A percentile compares a stretch with the other conserved stretches of the same genome.
These are phyloP conservation scores for Kwoniella heveanensis DNA, from an alignment of 768 basidiomycete species.

Conservation along the genomic window DNA sequence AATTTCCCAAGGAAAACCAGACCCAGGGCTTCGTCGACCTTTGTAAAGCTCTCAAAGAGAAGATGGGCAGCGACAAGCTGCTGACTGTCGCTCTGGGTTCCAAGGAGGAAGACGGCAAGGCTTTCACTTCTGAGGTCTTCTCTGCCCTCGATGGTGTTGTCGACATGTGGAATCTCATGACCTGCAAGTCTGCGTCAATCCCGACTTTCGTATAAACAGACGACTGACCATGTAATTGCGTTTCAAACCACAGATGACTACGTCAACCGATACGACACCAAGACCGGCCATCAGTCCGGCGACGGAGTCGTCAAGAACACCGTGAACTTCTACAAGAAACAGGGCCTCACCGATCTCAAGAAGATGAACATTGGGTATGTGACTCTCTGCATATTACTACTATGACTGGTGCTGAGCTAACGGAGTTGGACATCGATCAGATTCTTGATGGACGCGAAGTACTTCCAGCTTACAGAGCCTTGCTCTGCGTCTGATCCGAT, in stretches of 20 bases:
- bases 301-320: constrained; percentile 28
- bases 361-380: constrained; percentile 38
- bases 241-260: constrained; percentile 3
- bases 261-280: constrained; percentile 30
- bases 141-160: constrained; percentile 27
- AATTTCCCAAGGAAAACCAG: constrained; percentile 14
- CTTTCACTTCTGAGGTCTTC: constrained; percentile 22
- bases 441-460: constrained; percentile 36
- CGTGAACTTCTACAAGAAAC: constrained; percentile 20
- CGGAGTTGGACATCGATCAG: neutral
- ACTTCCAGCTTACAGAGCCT: constrained; percentile 19
- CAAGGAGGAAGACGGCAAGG: constrained; percentile 25
- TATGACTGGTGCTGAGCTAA: constrained; percentile 13
- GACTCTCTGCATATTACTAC: constrained; percentile 9
- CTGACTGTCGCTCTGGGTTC: constrained; percentile 31
- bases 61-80: neutral
- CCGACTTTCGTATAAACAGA: neutral
- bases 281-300: constrained; percentile 31
- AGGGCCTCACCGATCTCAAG: constrained; percentile 15
- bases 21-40: neutral
- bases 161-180: constrained; percentile 46
- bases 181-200: constrained; percentile 38
- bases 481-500: constrained; percentile 12
- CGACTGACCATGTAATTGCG: neutral
- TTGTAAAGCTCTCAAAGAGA: neutral